Base-by-base conservation (phyloP, 192 early-diverging fungal species). In the Spizellomyces sp. region DNA sequence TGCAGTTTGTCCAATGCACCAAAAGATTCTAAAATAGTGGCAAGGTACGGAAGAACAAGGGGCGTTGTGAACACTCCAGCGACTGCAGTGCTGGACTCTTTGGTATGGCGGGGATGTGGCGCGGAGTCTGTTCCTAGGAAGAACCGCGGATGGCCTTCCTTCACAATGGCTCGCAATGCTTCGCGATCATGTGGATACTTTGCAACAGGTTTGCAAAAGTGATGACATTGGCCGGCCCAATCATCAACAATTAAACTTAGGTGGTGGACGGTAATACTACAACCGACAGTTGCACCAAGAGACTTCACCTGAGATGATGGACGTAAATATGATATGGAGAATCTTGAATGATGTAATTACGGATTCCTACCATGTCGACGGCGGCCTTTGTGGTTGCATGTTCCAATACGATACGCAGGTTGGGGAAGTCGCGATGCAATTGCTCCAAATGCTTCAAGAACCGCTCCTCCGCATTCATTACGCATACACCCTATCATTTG, bases 131-230 rank as follows among this genome's bases (percentile, higher is more conserved):
- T 96, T 19, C 96, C 96, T 9, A 99, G 80, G 85, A 99, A 99
- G 87, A 99, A 99, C 3, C 94, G 86, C 14, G 94, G 94, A 74
- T 96, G 96, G 19, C 92, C 95, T 70, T 91, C 88, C 64, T 81
- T 84, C 48, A 96, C 80, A 9, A 94, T 86, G 10, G 91, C 87
- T 19, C 90, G 90, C 58, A 99, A 83, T 0, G 97, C 97, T 8
- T 89, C 83, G 9, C 97, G 89, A 73, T 99, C 97, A 56, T 87
- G 86, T 9, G 94, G 95, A 74, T 82, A 96, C 81, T 99, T 99
- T 42, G 97, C 97, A 21, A 99, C 97, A 42, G 97, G 97, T 81
- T 99, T 99, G 85, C 97, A 99, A 79, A 95, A 99, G 78, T 95
- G 88, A 73, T 99, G 97, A 64, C 90, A 90, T 71, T 94, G 88